Conservation (phyloP, 495 filamentous ascomycete genomes). For the Letharia lupina region DNA sequence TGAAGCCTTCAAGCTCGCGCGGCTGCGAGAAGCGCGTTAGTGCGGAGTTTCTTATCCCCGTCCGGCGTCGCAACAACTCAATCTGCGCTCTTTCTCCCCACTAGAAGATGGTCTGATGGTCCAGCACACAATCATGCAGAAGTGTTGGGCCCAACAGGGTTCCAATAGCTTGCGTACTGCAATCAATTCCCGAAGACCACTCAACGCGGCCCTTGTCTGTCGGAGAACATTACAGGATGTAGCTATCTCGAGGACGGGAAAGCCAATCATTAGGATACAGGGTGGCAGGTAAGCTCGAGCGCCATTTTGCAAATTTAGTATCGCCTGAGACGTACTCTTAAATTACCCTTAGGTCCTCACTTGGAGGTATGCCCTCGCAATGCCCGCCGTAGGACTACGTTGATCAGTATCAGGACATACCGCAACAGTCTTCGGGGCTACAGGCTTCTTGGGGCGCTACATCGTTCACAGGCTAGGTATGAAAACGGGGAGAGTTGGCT, state of each 20-base stretch:
- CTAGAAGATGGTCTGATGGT: slow-evolving; percentile 6
- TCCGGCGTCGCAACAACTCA: not conserved
- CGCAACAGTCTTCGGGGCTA: slow-evolving; percentile 95
- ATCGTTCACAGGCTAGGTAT: slow-evolving; percentile 93
- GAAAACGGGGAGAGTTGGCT: slow-evolving; percentile 20
- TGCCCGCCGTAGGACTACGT: slow-evolving; percentile 2
- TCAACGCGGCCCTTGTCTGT: not conserved
- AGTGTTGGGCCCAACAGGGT: slow-evolving; percentile 36
- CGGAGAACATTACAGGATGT: slow-evolving; percentile 58
- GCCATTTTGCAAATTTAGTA: slow-evolving; percentile 16
- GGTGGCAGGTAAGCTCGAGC: slow-evolving; percentile 63
- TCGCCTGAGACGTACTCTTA: slow-evolving; percentile 14
- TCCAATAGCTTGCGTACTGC: slow-evolving; percentile 26
- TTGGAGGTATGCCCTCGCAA: slow-evolving; percentile 59
- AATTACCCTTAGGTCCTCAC: slow-evolving; percentile 52
- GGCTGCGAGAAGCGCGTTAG: slow-evolving; percentile 8
- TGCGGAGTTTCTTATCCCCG: not conserved
- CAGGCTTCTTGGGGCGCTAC: slow-evolving; percentile 91
- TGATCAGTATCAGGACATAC: slow-evolving; percentile 61
- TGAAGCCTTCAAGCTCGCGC: slow-evolving; percentile 3
- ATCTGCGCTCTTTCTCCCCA: not conserved
- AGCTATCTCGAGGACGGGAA: slow-evolving; percentile 76
- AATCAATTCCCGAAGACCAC: not conserved
- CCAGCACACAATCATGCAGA: slow-evolving; percentile 36
- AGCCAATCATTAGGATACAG: slow-evolving; percentile 71